Evolutionary conservation across 2,329 filamentous ascomycete genomes (phyloP), one percentile per base, ranked within the genome.

Genomic region (Fusarium ambrosium): DNA sequence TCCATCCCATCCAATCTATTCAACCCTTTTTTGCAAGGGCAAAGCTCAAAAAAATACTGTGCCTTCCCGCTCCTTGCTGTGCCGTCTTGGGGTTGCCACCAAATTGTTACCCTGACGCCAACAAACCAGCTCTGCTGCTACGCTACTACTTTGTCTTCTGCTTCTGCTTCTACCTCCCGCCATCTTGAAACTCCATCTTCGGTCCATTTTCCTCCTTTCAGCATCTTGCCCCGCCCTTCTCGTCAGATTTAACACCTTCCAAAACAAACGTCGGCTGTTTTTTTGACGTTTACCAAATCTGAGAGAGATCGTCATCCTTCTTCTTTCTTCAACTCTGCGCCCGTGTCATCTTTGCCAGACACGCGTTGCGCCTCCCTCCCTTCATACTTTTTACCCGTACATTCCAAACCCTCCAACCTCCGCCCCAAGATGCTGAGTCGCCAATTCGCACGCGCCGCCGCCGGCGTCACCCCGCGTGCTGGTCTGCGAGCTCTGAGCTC

Each of bases 401-500:
- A 70, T 60, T 62, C 20, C 70, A 69, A 68, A 67, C 66, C 78
- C 70, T 87, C 77, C 77, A 78, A 65, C 32, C 62, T 59, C 71
- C 79, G 27, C 62, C 56, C 71, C 79, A 80, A 72, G 71, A 89
- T 89, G 88, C 81, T 89, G 77, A 85, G 85, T 73, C 85, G 84
- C 79, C 87, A 87, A 79, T 81, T 91, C 77, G 79, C 87, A 77
- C 88, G 82, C 70, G 79, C 79, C 66, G 84, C 85, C 62, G 80
- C 81, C 66, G 34, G 34, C 34, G 80, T 80, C 77, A 84, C 85
- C 75, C 85, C 85, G 72, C 88, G 87, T 80, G 85, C 86, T 77
- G 81, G 82, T 66, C 80, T 88, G 72, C 88, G 91, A 78, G 85
- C 90, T 77, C 89, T 94, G 80, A 87, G 87, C 81, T 88, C 89